phyloP scores from a whole-genome alignment of 2,329 filamentous ascomycete species.

The Teratosphaeria epicoccoides region DNA sequence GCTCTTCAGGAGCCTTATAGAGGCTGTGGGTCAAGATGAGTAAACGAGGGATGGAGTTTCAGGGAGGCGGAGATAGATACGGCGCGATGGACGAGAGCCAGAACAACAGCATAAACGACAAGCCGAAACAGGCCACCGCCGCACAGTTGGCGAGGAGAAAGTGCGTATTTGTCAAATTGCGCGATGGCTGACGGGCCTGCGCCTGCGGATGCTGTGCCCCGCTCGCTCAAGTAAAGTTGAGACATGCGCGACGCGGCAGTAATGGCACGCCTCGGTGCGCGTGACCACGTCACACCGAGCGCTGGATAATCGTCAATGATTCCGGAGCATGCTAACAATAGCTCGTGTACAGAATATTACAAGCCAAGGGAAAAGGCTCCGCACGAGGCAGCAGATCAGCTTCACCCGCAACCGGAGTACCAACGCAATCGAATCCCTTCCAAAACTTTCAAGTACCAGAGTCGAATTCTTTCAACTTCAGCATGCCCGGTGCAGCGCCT shows the following conservation, averaged over 20 bases:
- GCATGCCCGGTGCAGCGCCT: slow-evolving; percentile 3
- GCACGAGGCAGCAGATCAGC: slow-evolving; percentile 5
- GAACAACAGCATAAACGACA: slow-evolving; percentile 11
- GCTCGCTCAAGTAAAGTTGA: background rate
- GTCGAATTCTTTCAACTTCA: slow-evolving; percentile 8
- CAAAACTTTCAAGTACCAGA: slow-evolving; percentile 8
- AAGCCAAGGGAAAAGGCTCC: slow-evolving; percentile 3
- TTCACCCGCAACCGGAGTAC: slow-evolving; percentile 5
- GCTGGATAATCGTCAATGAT: background rate
- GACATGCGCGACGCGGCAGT: background rate
- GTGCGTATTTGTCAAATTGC: slow-evolving; percentile 16
- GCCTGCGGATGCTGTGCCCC: background rate
- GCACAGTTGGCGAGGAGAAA: slow-evolving; percentile 27
- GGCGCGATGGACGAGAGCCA: slow-evolving; percentile 8
- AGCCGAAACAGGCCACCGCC: slow-evolving; percentile 22
- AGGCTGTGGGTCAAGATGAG: slow-evolving; percentile 14
- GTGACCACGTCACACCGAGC: background rate
- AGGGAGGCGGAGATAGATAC: slow-evolving; percentile 21
- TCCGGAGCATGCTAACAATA: slow-evolving; percentile 1
- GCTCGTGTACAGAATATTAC: slow-evolving; percentile 3
- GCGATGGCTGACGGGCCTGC: background rate
- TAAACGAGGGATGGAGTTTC: slow-evolving; percentile 20
- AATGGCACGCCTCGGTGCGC: background rate
- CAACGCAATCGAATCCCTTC: slow-evolving; percentile 4
- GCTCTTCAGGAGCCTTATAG: background rate